Conservation (phyloP, 805 yeast genomes). For the Peterozyma toletana region DNA sequence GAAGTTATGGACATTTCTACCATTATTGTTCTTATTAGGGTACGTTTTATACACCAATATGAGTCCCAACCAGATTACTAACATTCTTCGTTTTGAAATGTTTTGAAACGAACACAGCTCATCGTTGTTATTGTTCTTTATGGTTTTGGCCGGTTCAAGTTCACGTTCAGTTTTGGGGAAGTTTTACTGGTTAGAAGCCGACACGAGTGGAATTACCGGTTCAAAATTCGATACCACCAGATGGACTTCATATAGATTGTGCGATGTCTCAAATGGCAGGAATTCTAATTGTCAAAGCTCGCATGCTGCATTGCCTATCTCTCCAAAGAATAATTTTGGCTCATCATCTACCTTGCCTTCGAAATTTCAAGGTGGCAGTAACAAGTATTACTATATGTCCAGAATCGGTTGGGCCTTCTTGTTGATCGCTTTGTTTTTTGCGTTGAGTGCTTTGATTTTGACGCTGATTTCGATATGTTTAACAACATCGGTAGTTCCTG, state of each 20-base stretch:
- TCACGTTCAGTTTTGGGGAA: constrained; percentile 43
- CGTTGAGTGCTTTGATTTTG: not conserved
- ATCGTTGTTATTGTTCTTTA: constrained; percentile 36
- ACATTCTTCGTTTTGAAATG: too few relatives aligned
- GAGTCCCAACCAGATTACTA: too few relatives aligned
- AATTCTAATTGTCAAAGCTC: constrained; percentile 44
- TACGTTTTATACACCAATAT: not conserved
- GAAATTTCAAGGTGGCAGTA: constrained; percentile 46
- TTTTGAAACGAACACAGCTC: too few relatives aligned
- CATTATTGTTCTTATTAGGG: constrained; percentile 5
- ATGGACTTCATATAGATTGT: constrained; percentile 78
- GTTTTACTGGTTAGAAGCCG: constrained; percentile 78
- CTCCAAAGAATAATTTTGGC: constrained; percentile 71
- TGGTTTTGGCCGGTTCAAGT: constrained; percentile 59
- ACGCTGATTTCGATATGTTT: constrained; percentile 2
- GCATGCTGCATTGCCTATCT: constrained; percentile 76
- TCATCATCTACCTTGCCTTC: constrained; percentile 42
- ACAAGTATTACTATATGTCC: constrained; percentile 54
- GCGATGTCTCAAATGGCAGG: constrained; percentile 33
- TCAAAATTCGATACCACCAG: constrained; percentile 43
- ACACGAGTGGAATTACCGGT: constrained; percentile 47
- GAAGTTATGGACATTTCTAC: constrained; percentile 4
- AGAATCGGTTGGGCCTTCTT: constrained; percentile 61
- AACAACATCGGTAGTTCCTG: not conserved
- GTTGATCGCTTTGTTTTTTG: constrained; percentile 42